phyloP scores from a whole-genome alignment of 257 asterid genomes.

The Asclepias syriaca region DNA sequence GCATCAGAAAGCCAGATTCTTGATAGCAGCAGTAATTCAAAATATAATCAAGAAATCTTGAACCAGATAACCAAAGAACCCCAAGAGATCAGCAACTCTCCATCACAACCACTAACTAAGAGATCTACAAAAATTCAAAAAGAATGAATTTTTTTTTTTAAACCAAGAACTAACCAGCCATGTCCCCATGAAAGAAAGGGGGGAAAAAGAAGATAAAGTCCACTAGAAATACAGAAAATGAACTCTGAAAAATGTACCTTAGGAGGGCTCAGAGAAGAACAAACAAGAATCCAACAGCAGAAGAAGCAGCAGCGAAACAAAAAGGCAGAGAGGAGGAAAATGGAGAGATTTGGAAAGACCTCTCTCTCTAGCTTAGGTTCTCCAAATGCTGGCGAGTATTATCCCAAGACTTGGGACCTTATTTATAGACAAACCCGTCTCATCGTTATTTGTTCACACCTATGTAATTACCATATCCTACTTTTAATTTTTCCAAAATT shows the following conservation, averaged over 20 bases:
- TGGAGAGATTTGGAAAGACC: constrained; percentile 3
- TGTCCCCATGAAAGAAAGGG: neutral
- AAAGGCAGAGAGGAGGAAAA: neutral
- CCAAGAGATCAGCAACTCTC: neutral
- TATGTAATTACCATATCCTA: neutral
- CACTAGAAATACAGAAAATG: neutral
- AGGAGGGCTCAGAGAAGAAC: neutral
- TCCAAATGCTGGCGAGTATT: constrained; percentile 24
- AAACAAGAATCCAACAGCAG: constrained; percentile 2
- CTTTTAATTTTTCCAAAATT: neutral
- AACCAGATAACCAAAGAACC: neutral
- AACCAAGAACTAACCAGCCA: neutral
- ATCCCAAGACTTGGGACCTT: neutral
- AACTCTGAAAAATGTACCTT: neutral
- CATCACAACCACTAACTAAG: neutral
- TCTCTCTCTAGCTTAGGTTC: neutral
- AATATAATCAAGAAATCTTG: neutral
- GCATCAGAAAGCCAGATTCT: neutral
- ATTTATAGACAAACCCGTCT: constrained; percentile 22
- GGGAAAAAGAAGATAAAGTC: neutral
- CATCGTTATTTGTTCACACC: neutral
- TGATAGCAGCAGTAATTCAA: neutral
- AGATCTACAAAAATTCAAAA: neutral
- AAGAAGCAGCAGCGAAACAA: neutral
- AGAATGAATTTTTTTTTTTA: neutral